Percentiles rank a stretch among this genome's conserved stretches.
Evolutionary conservation across 2,329 filamentous ascomycete genomes (phyloP).

Genomic region (Conoideocrella luteorostrata): DNA sequence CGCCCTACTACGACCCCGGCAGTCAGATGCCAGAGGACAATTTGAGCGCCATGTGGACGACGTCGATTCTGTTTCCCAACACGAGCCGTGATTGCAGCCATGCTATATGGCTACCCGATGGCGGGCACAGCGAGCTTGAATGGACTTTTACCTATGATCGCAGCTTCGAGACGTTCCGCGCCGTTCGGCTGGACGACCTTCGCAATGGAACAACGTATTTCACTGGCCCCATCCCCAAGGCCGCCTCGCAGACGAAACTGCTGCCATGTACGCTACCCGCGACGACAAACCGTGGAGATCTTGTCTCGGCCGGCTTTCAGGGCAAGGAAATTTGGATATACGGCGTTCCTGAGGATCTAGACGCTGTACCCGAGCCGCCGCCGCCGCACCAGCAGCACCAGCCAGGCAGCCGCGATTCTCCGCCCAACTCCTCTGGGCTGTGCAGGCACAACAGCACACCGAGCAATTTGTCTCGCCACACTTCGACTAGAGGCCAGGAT

Average conservation of each 20-base stretch:
- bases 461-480: constrained; percentile 23
- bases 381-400: no score
- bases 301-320: constrained; percentile 68
- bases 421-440: constrained; percentile 12
- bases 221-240: constrained; percentile 57
- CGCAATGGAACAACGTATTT: constrained; percentile 75
- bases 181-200: constrained; percentile 67
- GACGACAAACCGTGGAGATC: constrained; percentile 61
- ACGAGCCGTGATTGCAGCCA: constrained; percentile 74
- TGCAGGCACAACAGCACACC: constrained; percentile 25
- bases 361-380: constrained; percentile 47
- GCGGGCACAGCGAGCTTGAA: constrained; percentile 55
- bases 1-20: constrained; percentile 71
- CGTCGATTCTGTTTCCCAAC: constrained; percentile 77
- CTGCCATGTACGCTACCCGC: constrained; percentile 64
- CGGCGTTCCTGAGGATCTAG: constrained; percentile 67
- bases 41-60: constrained; percentile 74
- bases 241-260: constrained; percentile 48
- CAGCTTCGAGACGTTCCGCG: constrained; percentile 70
- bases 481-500: constrained; percentile 22
- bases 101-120: constrained; percentile 61
- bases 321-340: constrained; percentile 72
- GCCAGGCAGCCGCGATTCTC: constrained; percentile 17
- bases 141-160: constrained; percentile 77
- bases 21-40: constrained; percentile 59